Conservation (phyloP, 2,329 filamentous ascomycete genomes). For the Knoxdaviesia capensis region DNA sequence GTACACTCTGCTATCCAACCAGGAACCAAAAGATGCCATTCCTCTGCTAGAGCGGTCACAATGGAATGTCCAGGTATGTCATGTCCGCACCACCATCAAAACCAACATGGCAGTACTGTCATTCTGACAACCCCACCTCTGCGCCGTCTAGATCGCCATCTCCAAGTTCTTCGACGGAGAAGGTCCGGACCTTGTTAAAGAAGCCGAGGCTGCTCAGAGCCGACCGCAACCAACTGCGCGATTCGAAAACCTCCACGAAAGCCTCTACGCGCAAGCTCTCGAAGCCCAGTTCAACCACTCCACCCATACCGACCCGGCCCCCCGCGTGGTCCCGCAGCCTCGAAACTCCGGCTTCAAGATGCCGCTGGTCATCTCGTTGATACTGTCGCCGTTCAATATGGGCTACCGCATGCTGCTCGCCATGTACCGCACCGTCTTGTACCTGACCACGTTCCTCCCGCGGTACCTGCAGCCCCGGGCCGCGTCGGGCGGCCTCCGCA, state of each 20-base stretch:
- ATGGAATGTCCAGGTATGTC: slow-evolving; percentile 76
- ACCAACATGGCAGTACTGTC: not conserved
- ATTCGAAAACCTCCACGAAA: slow-evolving; percentile 55
- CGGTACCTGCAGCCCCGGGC: slow-evolving; percentile 35
- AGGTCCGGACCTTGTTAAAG: slow-evolving; percentile 59
- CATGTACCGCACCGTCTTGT: slow-evolving; percentile 52
- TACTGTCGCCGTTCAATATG: slow-evolving; percentile 46
- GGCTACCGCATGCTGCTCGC: slow-evolving; percentile 53
- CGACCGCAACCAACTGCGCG: slow-evolving; percentile 41
- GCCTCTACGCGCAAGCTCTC: slow-evolving; percentile 18
- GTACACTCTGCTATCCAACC: slow-evolving; percentile 72
- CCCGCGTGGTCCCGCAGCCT: slow-evolving; percentile 63
- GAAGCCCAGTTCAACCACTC: slow-evolving; percentile 3
- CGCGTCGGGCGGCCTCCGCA: slow-evolving; percentile 34
- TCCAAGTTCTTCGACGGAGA: slow-evolving; percentile 97
- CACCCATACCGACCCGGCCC: slow-evolving; percentile 42
- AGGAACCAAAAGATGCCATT: slow-evolving; percentile 56
- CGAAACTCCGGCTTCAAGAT: slow-evolving; percentile 53
- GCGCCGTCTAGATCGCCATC: slow-evolving; percentile 55
- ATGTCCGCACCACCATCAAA: slow-evolving; percentile 2
- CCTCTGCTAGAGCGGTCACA: slow-evolving; percentile 67
- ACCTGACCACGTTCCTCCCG: slow-evolving; percentile 65
- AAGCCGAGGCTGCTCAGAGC: slow-evolving; percentile 46
- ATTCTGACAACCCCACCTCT: not conserved
- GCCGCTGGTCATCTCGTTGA: slow-evolving; percentile 46